A percentile compares a stretch with the other conserved stretches of the same genome.
Evolutionary conservation across 192 early-diverging fungal species (phyloP).

Genomic region (Pilaira anomala): DNA sequence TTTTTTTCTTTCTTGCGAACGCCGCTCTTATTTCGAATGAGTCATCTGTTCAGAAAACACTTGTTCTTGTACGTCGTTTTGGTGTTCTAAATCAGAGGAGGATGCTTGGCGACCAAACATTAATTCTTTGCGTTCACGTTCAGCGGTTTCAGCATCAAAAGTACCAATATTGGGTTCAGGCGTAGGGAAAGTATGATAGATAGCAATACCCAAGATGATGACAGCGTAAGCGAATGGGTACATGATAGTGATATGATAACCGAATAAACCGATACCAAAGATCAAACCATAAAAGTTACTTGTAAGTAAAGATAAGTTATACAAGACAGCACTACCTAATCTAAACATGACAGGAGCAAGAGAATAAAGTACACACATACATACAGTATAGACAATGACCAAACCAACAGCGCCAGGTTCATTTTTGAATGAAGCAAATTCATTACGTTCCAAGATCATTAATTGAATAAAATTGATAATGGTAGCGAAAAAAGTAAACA

Average conservation of each 20-base stretch:
- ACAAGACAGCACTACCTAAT: constrained; percentile 67
- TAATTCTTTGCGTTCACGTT: constrained; percentile 24
- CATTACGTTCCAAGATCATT: constrained; percentile 60
- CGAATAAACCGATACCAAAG: constrained; percentile 71
- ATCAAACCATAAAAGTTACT: constrained; percentile 78
- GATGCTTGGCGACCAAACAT: constrained; percentile 10
- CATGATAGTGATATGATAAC: constrained; percentile 45
- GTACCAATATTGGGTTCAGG: constrained; percentile 49
- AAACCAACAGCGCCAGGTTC: constrained; percentile 45
- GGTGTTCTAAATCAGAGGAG: too few relatives aligned
- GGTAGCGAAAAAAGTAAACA: constrained; percentile 69
- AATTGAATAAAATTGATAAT: constrained; percentile 74
- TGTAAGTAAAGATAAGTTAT: constrained; percentile 74
- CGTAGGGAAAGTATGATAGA: constrained; percentile 64
- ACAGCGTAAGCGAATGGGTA: constrained; percentile 68
- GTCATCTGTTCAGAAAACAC: too few relatives aligned
- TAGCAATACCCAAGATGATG: constrained; percentile 61
- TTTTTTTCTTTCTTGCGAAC: too few relatives aligned
- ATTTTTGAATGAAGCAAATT: constrained; percentile 36
- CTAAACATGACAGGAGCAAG: constrained; percentile 71
- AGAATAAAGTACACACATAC: constrained; percentile 71
- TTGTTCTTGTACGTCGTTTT: too few relatives aligned
- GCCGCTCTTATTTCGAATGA: too few relatives aligned
- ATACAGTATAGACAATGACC: constrained; percentile 61
- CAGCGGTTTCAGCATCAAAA: constrained; percentile 22